Percentiles rank a stretch among this genome's conserved stretches.
phyloP scores from a whole-genome alignment of 2,329 filamentous ascomycete species.

The Davidsoniella australis region DNA sequence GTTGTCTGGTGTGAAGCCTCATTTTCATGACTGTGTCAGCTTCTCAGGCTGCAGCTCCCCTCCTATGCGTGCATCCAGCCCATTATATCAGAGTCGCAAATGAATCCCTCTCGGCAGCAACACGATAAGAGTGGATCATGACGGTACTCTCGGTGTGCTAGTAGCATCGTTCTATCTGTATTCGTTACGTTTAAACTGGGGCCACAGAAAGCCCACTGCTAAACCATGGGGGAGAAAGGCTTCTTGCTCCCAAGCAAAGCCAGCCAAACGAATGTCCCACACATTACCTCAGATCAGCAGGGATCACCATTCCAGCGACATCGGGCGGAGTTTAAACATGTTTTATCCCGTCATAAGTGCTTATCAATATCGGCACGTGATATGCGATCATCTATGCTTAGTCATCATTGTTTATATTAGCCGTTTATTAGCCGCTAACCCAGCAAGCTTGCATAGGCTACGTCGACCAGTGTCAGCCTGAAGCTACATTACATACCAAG shows the following conservation, averaged over 20 bases:
- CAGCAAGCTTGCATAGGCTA: slow-evolving; percentile 5
- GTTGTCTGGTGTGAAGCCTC: no score
- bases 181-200: slow-evolving; percentile 2
- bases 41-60: no score
- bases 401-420: background rate
- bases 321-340: background rate
- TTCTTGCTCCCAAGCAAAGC: no score
- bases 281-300: no score
- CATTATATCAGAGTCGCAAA: no score
- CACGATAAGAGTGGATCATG: background rate
- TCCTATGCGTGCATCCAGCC: no score
- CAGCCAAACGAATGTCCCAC: no score
- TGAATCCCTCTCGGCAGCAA: background rate
- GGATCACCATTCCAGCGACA: background rate
- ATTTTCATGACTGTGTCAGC: no score
- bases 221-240: background rate
- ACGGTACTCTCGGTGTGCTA: slow-evolving; percentile 3
- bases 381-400: no score
- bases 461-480: slow-evolving; percentile 12
- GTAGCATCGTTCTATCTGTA: background rate
- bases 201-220: background rate
- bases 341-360: no score
- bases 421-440: slow-evolving; percentile 3
- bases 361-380: background rate
- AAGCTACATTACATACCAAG: slow-evolving; percentile 6